A percentile compares a stretch with the other conserved stretches of the same genome.
Evolutionary conservation across 2,329 filamentous ascomycete species (phyloP).

Genomic region (Akanthomyces lecanii): DNA sequence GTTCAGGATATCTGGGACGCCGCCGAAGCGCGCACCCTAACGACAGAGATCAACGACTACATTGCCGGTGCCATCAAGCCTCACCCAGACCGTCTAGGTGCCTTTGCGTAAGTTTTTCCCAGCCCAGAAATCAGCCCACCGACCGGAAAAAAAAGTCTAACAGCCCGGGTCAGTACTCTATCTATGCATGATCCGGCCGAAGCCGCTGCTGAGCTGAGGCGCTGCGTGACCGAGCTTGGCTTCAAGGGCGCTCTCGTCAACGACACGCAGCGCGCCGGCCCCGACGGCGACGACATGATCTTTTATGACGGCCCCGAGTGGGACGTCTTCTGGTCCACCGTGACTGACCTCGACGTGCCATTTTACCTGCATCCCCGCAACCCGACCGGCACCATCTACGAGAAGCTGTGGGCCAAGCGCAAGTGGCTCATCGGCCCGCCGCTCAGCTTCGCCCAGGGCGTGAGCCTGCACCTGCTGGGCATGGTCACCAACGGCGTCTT

Average conservation of each 20-base stretch:
- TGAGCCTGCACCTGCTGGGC: constrained; percentile 53
- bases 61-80: constrained; percentile 35
- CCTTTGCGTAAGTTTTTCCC: constrained; percentile 36
- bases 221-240: constrained; percentile 53
- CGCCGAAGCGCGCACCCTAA: constrained; percentile 37
- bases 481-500: constrained; percentile 49
- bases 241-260: constrained; percentile 61
- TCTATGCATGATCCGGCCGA: constrained; percentile 51
- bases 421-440: constrained; percentile 58
- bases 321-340: constrained; percentile 58
- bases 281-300: constrained; percentile 56
- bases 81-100: constrained; percentile 40
- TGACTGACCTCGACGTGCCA: constrained; percentile 57
- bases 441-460: constrained; percentile 54
- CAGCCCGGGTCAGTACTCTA: constrained; percentile 30
- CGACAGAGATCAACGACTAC: constrained; percentile 41
- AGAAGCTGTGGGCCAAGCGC: constrained; percentile 55
- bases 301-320: constrained; percentile 61
- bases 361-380: constrained; percentile 61
- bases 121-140: neutral
- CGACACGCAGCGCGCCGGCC: constrained; percentile 55
- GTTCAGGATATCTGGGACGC: constrained; percentile 43
- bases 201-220: constrained; percentile 46
- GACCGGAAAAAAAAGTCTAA: neutral
- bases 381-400: constrained; percentile 52